These are phyloP conservation scores for Alternaria brassicicola DNA, from an alignment of 2,329 filamentous ascomycete genomes.

Conservation along the genomic window DNA sequence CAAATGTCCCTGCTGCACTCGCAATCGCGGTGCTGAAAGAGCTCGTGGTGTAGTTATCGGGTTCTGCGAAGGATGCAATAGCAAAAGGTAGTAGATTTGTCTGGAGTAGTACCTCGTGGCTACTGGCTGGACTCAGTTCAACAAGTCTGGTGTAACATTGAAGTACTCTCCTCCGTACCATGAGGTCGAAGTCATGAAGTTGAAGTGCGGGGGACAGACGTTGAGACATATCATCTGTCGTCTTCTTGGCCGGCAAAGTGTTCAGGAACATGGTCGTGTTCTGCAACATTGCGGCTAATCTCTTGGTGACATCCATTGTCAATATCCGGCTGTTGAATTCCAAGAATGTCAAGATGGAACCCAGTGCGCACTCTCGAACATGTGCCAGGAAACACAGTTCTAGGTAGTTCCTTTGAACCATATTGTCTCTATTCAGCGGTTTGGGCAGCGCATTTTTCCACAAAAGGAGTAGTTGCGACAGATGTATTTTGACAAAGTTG, in stretches of 20 bases:
- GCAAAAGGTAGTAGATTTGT: constrained; percentile 90
- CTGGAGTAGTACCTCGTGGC: constrained; percentile 84
- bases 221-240: constrained; percentile 83
- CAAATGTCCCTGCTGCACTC: constrained; percentile 85
- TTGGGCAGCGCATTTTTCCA: constrained; percentile 98
- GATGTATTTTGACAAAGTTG: constrained; percentile 98
- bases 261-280: constrained; percentile 91
- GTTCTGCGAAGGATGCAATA: constrained; percentile 90
- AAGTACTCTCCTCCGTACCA: constrained; percentile 90
- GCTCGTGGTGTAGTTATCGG: constrained; percentile 83
- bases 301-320: constrained; percentile 91
- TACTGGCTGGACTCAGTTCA: constrained; percentile 82
- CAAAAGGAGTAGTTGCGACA: constrained; percentile 87
- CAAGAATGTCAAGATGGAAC: constrained; percentile 88
- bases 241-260: constrained; percentile 81
- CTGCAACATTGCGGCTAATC: constrained; percentile 92
- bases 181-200: constrained; percentile 85
- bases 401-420: constrained; percentile 78
- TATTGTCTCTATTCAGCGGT: constrained; percentile 90
- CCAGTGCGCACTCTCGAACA: constrained; percentile 90
- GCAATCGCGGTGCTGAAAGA: constrained; percentile 91
- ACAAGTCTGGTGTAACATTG: constrained; percentile 95
- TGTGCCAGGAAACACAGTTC: constrained; percentile 94
- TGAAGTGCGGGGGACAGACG: constrained; percentile 84
- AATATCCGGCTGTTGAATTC: constrained; percentile 91